Conservation (phyloP, 169 alveolate genomes). For the Plasmodium ovale region DNA sequence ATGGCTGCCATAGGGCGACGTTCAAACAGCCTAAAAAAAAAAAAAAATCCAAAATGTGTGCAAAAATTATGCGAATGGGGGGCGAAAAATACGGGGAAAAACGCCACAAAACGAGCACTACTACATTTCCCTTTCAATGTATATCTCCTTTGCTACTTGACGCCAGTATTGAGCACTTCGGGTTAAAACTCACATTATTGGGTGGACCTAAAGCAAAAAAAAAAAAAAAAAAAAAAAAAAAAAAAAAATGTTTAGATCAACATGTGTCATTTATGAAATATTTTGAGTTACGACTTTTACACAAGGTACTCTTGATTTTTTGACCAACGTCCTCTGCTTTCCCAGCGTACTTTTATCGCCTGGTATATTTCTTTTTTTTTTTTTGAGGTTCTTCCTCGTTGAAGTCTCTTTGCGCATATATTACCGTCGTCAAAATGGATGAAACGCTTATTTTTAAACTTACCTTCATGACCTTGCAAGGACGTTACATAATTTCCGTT, state of each 20-base stretch:
- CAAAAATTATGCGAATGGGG: too few species aligned
- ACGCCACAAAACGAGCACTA: neutral
- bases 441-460: neutral
- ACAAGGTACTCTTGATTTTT: too few species aligned
- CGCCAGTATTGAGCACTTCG: constrained; percentile 54
- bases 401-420: too few species aligned
- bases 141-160: constrained; percentile 35
- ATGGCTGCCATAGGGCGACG: constrained; percentile 65
- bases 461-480: constrained; percentile 69
- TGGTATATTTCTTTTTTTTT: neutral
- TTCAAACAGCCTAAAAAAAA: constrained; percentile 50
- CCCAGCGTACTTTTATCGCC: too few species aligned
- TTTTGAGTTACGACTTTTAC: too few species aligned
- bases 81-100: neutral
- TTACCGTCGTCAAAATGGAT: neutral
- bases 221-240: neutral
- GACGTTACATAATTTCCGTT: constrained; percentile 39
- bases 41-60: too few species aligned
- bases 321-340: too few species aligned
- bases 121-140: neutral
- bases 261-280: neutral
- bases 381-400: too few species aligned
- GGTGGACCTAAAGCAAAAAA: constrained; percentile 41
- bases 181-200: constrained; percentile 55
- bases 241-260: neutral